Evolutionary conservation across 2,329 filamentous ascomycete genomes (phyloP).

Genomic region (Pseudophaeomoniella oleicola): DNA sequence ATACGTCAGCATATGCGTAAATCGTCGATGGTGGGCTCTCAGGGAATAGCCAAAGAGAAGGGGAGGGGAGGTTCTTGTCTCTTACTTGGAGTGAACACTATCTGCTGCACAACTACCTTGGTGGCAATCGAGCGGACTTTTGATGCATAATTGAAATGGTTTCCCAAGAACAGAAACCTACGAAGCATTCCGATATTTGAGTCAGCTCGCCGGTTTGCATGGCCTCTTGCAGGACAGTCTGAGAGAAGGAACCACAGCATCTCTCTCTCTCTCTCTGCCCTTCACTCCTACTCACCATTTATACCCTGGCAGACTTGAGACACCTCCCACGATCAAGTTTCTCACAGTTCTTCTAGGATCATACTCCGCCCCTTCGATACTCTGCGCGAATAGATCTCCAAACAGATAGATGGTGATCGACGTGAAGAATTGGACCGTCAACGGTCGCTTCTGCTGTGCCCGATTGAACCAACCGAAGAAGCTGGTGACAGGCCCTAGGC

Average conservation of each 20-base stretch:
- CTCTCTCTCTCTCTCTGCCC: constrained; percentile 1
- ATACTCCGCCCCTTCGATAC: constrained; percentile 35
- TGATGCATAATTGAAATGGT: constrained; percentile 71
- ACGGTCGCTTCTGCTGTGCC: constrained; percentile 57
- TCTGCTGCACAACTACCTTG: constrained; percentile 71
- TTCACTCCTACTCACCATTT: constrained; percentile 47
- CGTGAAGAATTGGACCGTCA: constrained; percentile 63
- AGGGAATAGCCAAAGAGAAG: no score
- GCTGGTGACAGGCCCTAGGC: constrained; percentile 11
- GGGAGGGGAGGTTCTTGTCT: no score
- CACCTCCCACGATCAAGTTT: constrained; percentile 58
- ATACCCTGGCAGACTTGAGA: constrained; percentile 64
- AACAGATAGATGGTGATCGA: constrained; percentile 5
- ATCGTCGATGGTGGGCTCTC: no score
- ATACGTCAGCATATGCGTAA: no score
- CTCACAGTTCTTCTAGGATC: constrained; percentile 55
- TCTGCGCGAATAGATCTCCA: constrained; percentile 15
- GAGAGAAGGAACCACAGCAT: not conserved
- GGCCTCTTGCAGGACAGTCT: no score
- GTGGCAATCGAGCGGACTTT: constrained; percentile 54
- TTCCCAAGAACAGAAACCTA: constrained; percentile 67
- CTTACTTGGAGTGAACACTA: constrained; percentile 64
- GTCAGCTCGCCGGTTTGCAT: no score
- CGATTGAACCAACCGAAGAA: constrained; percentile 23
- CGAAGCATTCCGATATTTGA: no score